phyloP scores from a whole-genome alignment of 768 basidiomycete species.

The Lactifluus piperatus region DNA sequence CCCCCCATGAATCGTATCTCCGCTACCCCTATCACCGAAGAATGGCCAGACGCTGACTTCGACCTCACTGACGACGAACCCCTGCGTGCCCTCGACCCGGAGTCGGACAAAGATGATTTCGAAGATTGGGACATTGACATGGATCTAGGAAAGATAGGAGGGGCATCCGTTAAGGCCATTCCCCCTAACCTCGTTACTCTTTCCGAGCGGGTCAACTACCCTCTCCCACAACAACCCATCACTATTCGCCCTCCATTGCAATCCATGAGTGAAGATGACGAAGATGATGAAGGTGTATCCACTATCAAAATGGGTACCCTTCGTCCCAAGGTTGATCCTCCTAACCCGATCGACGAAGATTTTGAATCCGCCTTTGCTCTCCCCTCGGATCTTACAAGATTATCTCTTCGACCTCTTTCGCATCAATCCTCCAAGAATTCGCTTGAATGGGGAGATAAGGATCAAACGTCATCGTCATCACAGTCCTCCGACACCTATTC shows the following conservation, averaged over 20 bases:
- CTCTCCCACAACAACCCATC: constrained; percentile 36
- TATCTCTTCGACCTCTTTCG: constrained; percentile 73
- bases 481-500: constrained; percentile 87
- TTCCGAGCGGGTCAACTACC: constrained; percentile 31
- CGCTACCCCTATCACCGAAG: constrained; percentile 55
- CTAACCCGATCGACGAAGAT: constrained; percentile 48
- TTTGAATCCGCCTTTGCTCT: constrained; percentile 78
- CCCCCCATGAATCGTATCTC: constrained; percentile 49
- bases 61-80: constrained; percentile 70
- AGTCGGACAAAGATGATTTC: constrained; percentile 56
- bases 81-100: constrained; percentile 48
- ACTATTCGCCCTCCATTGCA: constrained; percentile 60
- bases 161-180: constrained; percentile 37
- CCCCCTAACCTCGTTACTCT: constrained; percentile 33
- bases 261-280: constrained; percentile 44
- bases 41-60: constrained; percentile 85
- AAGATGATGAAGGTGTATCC: constrained; percentile 74
- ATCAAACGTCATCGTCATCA: constrained; percentile 65
- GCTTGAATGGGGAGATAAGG: constrained; percentile 79
- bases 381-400: constrained; percentile 69
- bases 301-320: constrained; percentile 69
- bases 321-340: constrained; percentile 22
- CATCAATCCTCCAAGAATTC: constrained; percentile 78
- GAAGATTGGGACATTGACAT: constrained; percentile 81
- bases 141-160: constrained; percentile 52